phyloP scores from a whole-genome alignment of 78 protist species.

The Emiliania huxleyi region DNA sequence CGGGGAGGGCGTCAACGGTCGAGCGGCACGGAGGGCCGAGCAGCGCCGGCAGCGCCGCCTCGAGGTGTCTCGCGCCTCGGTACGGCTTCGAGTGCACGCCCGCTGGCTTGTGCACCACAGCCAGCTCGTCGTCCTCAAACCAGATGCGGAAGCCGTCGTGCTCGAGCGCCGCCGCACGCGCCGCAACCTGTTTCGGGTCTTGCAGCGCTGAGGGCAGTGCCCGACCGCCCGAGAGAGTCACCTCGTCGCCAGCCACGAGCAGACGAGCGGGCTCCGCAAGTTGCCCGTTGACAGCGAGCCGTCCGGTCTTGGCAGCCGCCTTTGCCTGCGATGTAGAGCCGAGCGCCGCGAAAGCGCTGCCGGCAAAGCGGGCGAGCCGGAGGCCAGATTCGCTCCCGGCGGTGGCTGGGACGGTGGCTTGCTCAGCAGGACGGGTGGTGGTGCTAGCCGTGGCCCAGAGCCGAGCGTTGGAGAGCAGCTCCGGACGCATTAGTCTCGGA shows the following conservation, averaged over 20 bases:
- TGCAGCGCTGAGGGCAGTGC: background rate
- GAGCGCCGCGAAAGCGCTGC: background rate
- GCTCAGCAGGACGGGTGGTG: too few species aligned
- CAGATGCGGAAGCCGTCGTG: background rate
- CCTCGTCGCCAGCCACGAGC: background rate
- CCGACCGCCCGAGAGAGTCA: background rate
- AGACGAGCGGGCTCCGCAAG: background rate
- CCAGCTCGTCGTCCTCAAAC: slow-evolving; percentile 16
- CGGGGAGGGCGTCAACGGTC: background rate
- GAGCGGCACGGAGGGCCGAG: background rate
- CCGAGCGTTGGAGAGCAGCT: too few species aligned
- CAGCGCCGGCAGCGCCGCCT: background rate
- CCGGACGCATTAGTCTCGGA: too few species aligned
- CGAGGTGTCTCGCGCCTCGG: background rate
- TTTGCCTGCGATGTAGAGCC: background rate
- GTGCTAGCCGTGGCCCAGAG: too few species aligned
- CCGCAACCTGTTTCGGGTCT: background rate
- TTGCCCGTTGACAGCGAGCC: background rate
- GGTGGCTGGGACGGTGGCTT: background rate
- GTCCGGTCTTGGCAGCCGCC: background rate
- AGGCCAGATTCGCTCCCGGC: background rate
- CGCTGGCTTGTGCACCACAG: background rate
- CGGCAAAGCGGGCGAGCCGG: background rate
- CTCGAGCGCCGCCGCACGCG: background rate
- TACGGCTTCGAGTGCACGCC: slow-evolving; percentile 1